Percentiles rank a stretch among this genome's conserved stretches.
Evolutionary conservation across 805 yeast genomes (phyloP).

Genomic region (Kodamaea fukazawae): DNA sequence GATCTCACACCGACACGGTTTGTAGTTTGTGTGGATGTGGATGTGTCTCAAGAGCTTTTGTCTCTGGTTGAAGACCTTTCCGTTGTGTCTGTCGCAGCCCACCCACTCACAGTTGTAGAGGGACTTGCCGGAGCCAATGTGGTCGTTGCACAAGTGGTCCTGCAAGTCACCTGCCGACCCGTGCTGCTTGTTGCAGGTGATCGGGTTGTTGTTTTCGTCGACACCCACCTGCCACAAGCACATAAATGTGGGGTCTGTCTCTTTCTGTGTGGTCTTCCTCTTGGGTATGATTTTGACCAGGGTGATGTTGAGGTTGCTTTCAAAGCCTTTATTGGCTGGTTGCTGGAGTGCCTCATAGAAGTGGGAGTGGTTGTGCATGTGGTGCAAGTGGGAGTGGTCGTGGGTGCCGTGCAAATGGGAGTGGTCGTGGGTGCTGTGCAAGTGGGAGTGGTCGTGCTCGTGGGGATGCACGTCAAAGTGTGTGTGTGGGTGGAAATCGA

Average conservation of each 20-base stretch:
- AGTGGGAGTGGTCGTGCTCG: constrained; percentile 3
- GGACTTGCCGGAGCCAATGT: constrained; percentile 72
- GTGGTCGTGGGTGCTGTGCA: constrained; percentile 10
- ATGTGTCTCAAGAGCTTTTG: constrained; percentile 86
- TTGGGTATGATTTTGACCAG: constrained; percentile 34
- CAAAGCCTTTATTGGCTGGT: neutral
- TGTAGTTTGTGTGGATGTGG: constrained; percentile 81
- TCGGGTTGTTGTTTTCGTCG: constrained; percentile 26
- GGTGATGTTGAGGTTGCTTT: constrained; percentile 27
- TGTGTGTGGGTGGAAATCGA: constrained; percentile 1
- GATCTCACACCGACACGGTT: constrained; percentile 68
- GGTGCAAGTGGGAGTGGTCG: constrained; percentile 2
- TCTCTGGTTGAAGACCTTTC: constrained; percentile 68
- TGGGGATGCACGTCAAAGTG: constrained; percentile 1
- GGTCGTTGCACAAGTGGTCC: constrained; percentile 63
- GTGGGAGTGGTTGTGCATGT: constrained; percentile 10
- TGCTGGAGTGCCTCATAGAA: constrained; percentile 2
- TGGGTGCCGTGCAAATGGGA: neutral
- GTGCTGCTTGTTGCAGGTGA: constrained; percentile 53
- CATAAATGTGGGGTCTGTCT: constrained; percentile 32
- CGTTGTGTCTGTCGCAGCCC: constrained; percentile 62
- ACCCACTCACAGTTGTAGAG: constrained; percentile 74
- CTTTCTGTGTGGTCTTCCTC: constrained; percentile 8
- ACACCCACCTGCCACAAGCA: constrained; percentile 45
- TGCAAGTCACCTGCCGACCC: constrained; percentile 59